Evolutionary conservation across 2,329 filamentous ascomycete species (phyloP).

Genomic region (Xylariaceae sp.): DNA sequence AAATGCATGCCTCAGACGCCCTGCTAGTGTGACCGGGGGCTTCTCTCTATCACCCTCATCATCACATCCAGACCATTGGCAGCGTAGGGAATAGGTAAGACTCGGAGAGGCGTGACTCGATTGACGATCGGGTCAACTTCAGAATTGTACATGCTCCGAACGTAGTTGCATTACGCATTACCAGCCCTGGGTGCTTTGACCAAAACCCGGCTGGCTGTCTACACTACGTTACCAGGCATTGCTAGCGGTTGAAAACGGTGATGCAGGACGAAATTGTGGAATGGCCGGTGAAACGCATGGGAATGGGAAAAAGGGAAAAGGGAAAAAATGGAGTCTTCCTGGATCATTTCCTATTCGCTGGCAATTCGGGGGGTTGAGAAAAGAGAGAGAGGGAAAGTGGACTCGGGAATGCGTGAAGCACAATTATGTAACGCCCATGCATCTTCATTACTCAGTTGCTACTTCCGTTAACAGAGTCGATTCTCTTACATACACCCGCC

Average conservation of each 20-base stretch:
- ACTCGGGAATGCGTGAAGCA: no score
- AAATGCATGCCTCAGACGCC: neutral
- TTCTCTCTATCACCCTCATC: neutral
- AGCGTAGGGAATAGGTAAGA: neutral
- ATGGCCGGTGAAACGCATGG: constrained; percentile 17
- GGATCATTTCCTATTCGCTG: constrained; percentile 20
- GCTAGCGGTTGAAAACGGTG: constrained; percentile 8
- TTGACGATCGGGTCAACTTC: neutral
- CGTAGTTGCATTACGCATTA: no score
- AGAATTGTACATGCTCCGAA: neutral
- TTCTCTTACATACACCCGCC: no score
- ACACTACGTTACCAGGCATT: neutral
- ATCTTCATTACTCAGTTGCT: neutral
- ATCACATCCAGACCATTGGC: neutral
- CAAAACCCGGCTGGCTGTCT: neutral
- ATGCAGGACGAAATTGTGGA: constrained; percentile 16
- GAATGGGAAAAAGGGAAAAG: neutral
- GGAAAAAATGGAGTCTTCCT: constrained; percentile 6
- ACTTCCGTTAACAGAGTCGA: neutral
- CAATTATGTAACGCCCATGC: neutral
- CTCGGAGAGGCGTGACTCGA: neutral
- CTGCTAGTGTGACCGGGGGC: neutral
- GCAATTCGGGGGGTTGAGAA: neutral
- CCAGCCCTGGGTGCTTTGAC: neutral
- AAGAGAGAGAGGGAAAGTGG: no score